Evolutionary conservation across 768 basidiomycete species (phyloP).

Genomic region (Suillus discolor): DNA sequence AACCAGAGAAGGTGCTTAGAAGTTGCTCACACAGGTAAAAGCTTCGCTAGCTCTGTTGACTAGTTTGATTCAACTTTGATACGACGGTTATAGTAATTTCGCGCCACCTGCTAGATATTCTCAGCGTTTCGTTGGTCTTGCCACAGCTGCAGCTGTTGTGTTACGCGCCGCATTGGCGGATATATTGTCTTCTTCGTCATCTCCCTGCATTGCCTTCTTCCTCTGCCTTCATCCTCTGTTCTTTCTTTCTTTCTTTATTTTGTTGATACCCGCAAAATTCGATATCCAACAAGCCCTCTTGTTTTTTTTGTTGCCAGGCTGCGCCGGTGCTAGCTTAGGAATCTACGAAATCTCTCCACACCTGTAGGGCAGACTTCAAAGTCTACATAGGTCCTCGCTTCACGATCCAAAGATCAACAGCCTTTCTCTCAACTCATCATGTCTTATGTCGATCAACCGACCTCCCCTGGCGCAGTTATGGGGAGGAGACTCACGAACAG

Average conservation of each 20-base stretch:
- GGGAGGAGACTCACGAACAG: conserved; percentile 82
- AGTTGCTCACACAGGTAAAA: background rate
- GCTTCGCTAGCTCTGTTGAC: background rate
- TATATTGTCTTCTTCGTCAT: conserved; percentile 7
- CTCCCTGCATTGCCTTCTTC: conserved; percentile 8
- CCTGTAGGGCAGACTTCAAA: conserved; percentile 9
- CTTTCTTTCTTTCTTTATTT: conserved; percentile 16
- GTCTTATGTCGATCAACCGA: conserved; percentile 64
- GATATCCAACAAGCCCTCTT: conserved; percentile 20
- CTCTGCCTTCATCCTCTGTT: conserved; percentile 13
- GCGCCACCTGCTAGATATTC: conserved; percentile 2
- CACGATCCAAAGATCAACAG: conserved; percentile 7
- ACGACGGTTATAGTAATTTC: background rate
- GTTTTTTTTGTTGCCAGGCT: conserved; percentile 20
- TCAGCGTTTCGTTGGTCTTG: conserved; percentile 4
- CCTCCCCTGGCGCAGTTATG: conserved; percentile 66
- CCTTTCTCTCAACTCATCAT: conserved; percentile 31
- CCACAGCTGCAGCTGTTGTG: conserved; percentile 2
- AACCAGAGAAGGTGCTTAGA: background rate
- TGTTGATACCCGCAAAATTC: conserved; percentile 40
- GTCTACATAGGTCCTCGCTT: conserved; percentile 11
- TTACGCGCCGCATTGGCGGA: conserved; percentile 7
- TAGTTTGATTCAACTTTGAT: background rate
- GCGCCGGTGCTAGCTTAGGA: conserved; percentile 45
- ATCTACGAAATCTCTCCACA: conserved; percentile 12